A percentile compares a stretch with the other conserved stretches of the same genome.
phyloP scores from a whole-genome alignment of 2,329 filamentous ascomycete species.

The Aureobasidium sp. region DNA sequence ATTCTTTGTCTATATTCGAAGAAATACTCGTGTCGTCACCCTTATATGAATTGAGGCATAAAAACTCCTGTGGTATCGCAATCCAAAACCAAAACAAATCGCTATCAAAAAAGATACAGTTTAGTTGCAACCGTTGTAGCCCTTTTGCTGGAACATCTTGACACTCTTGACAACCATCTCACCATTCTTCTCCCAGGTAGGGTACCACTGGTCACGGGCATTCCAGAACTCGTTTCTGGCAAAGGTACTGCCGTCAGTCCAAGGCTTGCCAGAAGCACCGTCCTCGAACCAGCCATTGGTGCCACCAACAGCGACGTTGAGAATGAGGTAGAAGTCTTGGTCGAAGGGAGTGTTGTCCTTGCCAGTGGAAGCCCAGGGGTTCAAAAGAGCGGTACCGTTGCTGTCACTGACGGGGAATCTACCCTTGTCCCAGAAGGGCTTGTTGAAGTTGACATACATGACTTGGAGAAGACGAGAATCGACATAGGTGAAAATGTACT shows the following conservation, averaged over 20 bases:
- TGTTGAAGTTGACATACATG: conserved; percentile 56
- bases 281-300: conserved; percentile 70
- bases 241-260: conserved; percentile 61
- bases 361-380: conserved; percentile 33
- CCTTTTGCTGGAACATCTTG: conserved; percentile 44
- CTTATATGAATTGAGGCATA: background rate
- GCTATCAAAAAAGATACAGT: background rate
- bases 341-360: conserved; percentile 34
- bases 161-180: conserved; percentile 35
- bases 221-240: conserved; percentile 74
- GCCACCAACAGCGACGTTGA: conserved; percentile 35
- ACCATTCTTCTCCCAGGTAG: conserved; percentile 32
- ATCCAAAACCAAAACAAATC: conserved; percentile 1
- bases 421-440: conserved; percentile 33
- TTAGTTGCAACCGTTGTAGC: conserved; percentile 38
- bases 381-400: conserved; percentile 32
- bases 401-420: conserved; percentile 28
- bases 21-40: background rate
- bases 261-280: conserved; percentile 64
- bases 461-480: conserved; percentile 74
- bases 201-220: conserved; percentile 30
- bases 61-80: conserved; percentile 11
- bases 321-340: conserved; percentile 35
- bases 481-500: conserved; percentile 82
- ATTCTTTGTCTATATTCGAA: conserved; percentile 6